Evolutionary conservation across 176 grass and related monocot species (phyloP).

Genomic region (Carex scoparia): DNA sequence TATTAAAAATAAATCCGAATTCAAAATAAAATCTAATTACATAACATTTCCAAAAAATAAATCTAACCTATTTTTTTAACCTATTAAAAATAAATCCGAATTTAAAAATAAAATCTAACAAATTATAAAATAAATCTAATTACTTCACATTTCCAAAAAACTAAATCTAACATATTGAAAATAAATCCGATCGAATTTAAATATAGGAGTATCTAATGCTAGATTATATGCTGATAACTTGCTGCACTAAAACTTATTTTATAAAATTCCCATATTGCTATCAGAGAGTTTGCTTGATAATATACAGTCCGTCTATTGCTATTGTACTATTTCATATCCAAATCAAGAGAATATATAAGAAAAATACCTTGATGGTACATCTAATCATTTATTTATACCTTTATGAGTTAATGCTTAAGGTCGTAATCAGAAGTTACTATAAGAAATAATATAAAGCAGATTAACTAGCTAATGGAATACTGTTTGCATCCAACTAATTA

Average conservation of each 20-base stretch:
- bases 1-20: no score
- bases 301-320: slow-evolving; percentile 7
- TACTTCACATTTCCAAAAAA: no score
- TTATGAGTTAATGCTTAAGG: neutral
- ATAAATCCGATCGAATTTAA: no score
- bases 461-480: neutral
- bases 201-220: slow-evolving; percentile 16
- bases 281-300: neutral
- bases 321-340: neutral
- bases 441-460: neutral
- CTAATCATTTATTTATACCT: neutral
- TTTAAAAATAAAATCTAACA: no score
- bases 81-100: no score
- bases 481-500: neutral
- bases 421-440: neutral
- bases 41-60: no score
- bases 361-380: slow-evolving; percentile 10
- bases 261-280: neutral
- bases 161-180: no score
- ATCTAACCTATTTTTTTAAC: no score
- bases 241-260: neutral
- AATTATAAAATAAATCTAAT: no score
- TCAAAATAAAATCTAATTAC: no score
- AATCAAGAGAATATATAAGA: neutral
- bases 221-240: neutral